Conservation (phyloP, 805 yeast genomes). For the Hagleromyces aurorensis region DNA sequence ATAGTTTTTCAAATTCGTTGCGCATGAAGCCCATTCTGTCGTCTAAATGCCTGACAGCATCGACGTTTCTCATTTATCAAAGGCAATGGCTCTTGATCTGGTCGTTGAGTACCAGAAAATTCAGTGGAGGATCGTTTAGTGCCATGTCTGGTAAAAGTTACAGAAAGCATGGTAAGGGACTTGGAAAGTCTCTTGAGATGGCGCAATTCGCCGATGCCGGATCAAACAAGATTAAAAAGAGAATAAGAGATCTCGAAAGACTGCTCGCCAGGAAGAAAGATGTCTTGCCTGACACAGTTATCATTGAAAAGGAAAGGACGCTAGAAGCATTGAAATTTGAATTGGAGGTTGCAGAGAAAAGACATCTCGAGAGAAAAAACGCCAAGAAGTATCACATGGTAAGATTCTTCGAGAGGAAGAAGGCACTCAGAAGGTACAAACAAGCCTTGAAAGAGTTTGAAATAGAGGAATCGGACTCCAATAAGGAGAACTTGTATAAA, state of each 20-base stretch:
- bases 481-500: constrained; percentile 37
- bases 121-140: no score
- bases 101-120: no score
- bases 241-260: constrained; percentile 80
- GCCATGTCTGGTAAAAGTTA: constrained; percentile 5
- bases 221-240: constrained; percentile 61
- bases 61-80: no score
- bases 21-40: no score
- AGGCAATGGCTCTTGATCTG: no score
- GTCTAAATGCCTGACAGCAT: no score
- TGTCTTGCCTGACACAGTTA: constrained; percentile 53
- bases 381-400: constrained; percentile 87
- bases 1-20: no score
- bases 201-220: constrained; percentile 33
- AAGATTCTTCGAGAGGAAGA: constrained; percentile 82
- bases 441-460: constrained; percentile 32
- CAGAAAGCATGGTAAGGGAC: constrained; percentile 10
- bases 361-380: constrained; percentile 40
- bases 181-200: constrained; percentile 30
- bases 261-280: constrained; percentile 47
- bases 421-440: constrained; percentile 67
- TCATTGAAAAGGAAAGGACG: constrained; percentile 68
- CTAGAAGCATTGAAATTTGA: constrained; percentile 56
- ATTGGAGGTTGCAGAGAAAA: constrained; percentile 40
- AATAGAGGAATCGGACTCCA: constrained; percentile 20